Base-by-base conservation (phyloP, 805 yeast genomes). In the Candida sithepensis region DNA sequence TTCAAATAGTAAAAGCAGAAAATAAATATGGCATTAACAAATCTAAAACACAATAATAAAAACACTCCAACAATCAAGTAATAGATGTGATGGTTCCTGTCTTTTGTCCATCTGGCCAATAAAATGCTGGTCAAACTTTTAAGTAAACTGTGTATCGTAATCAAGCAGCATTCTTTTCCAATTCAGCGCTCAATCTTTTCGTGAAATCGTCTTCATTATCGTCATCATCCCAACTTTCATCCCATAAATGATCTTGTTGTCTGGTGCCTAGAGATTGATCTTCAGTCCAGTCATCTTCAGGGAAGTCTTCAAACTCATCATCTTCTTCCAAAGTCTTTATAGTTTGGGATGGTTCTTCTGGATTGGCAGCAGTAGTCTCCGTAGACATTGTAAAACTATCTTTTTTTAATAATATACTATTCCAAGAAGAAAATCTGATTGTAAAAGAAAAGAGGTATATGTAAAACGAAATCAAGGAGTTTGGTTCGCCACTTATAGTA, bases 201-300 rank as follows among this genome's bases (percentile, higher is more conserved):
- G 94, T 81, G 69, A 92, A 94, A 55, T 88, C 89, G 60, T 91
- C 97, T 50, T 88, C 94, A 49, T 84, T 87, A 60, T 91, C 97
- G 52, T 90, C 96, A 64, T 92, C 95, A 56, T 87, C 97, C 99
- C 99, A 92, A 65, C 89, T 92, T 67, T 91, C 97, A 57, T 91
- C 96, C 97, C 98, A 91, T 44, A 91, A 78, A 52, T 81, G 76
- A 57, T 79, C 68, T 66, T 78, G 77, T 54, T 78, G 73, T 56
- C 73, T 70, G 58, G 75, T 63, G 51, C 76, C 74, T 53, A 80
- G 64, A 47, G 84, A 66, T 58, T 83, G 74, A 48, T 74, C 66
- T 33, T 73, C 76, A n/a, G 78, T 68, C 96, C 96, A 90, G 57
- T 85, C 75, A 62, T 90, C 96, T 47, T 81, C 89, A 14, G 96